Conservation (phyloP, 441 rosid species). For the Erysimum cheiri region DNA sequence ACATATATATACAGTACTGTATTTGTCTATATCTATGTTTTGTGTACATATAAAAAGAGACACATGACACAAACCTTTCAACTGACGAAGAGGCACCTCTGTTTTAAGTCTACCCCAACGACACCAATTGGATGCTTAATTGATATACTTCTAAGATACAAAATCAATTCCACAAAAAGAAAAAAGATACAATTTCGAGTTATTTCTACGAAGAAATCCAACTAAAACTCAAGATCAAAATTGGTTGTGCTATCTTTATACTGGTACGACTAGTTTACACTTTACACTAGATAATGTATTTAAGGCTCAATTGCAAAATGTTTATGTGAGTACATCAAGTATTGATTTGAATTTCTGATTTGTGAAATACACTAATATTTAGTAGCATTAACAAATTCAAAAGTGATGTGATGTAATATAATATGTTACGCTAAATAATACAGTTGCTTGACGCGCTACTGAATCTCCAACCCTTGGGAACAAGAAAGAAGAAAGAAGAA, state of each 20-base stretch:
- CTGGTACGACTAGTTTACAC: not conserved
- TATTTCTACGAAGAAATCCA: not conserved
- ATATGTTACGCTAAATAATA: conserved; percentile 14
- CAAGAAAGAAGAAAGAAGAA: too few relatives aligned
- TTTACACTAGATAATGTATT: not conserved
- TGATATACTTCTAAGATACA: conserved; percentile 9
- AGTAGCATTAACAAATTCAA: conserved; percentile 31
- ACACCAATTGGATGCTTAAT: conserved; percentile 21
- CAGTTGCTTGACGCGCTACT: conserved; percentile 14
- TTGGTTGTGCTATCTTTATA: not conserved
- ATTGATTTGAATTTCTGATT: not conserved
- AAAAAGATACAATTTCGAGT: not conserved
- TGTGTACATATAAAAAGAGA: conserved; percentile 16
- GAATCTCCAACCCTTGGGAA: conserved; percentile 40
- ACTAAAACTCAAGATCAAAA: not conserved
- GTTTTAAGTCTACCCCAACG: conserved; percentile 16
- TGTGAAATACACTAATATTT: not conserved
- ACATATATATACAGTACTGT: not conserved
- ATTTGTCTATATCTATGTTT: not conserved
- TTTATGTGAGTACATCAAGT: not conserved
- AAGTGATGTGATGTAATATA: conserved; percentile 12
- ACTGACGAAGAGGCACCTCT: conserved; percentile 37
- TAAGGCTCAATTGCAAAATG: not conserved
- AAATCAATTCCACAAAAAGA: not conserved
- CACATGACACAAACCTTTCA: conserved; percentile 37